Evolutionary conservation across 371 early-diverging fungal species (phyloP), one percentile per base, ranked within the genome.

Genomic region (Actinomortierella wolfii): DNA sequence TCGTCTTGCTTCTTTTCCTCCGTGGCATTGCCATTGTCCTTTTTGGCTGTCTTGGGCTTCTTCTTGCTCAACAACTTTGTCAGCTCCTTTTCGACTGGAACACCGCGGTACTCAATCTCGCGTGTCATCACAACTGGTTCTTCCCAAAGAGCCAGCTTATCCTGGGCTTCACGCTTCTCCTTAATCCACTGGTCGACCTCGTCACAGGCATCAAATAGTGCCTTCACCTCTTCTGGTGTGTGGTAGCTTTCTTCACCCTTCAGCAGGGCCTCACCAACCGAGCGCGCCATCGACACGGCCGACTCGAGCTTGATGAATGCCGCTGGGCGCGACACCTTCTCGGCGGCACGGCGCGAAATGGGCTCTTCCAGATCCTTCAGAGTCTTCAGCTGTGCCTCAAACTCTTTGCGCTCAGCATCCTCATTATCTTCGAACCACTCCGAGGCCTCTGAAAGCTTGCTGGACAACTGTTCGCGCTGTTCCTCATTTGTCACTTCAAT

Each of bases 401-500:
- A 86, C 9, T 77, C 80, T 6, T 63, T 40, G 0, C 86, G 81
- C 42, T 81, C 80, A 0, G 92, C 93, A 3, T 81, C 63, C 59
- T 91, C 93, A 9, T 85, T 92, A 29, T 89, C 86, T 48, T 89
- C 93, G 59, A 95, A 90, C 99, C 99, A 98, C 7, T 92, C 94
- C 1, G 91, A 85, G 3, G 85, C 78, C 18, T 79, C 85, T n/a
- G 83, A 78, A 7, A 91, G 78, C 18, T 68, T 76, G 21, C 81
- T 78, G 23, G 79, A 79, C n/a, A 97, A 76, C 4, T 70, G 64
- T 42, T 84, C 82, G 61, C 92, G 90, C 67, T 95, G 88, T 2
- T 83, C 82, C 41, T 87, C 87, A 3, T 90, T 89, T 21, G 90
- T 81, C 6, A 93, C 86, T 4, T 79, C 63, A 39, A 80, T 78